Base-by-base conservation (phyloP, 306 rosid species). In the Luffa acutangula region DNA sequence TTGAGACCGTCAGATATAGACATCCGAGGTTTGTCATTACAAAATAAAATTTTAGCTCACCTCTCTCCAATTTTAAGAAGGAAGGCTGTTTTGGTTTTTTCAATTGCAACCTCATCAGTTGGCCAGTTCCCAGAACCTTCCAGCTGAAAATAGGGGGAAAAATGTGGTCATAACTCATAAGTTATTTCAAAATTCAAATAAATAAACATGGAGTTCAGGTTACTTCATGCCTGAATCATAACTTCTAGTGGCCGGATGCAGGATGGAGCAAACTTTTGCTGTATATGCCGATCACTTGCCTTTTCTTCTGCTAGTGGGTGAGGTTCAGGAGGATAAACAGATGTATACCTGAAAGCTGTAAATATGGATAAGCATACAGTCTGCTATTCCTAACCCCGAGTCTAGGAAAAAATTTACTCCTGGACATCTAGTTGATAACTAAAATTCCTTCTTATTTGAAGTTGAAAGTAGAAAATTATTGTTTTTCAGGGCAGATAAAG, bases 111-210 rank as follows among this genome's bases (percentile, higher is more conserved):
- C 75, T 92, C 99, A 90, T 95, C 97, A 91, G 88, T 88, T 73
- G 99, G 97, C 99, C 99, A 95, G 86, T 90, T 91, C 78, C 97
- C 99, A 65, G 99, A 95, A 80, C 99, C 97, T 88, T 95, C 97
- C 83, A 95, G 83, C 99, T 95, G 85, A 66, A 79, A 45, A 66
- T 45, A 63, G 34, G 72, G 62, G 78, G 41, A 20, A 69, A 87
- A 80, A 56, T 39, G 71, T 66, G 56, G 62, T 74, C 78, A 33
- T n/a, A n/a, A n/a, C n/a, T n/a, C n/a, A n/a, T 62, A 81, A 84
- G 69, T 64, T 85, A 78, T 76, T 77, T 52, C 20, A 48, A 76
- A 77, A 25, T 25, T 2, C 17, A 41, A 46, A 15, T 20, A 65
- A 66, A 69, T 34, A 75, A 66, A 57, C 13, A 49, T 78, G 12